Evolutionary conservation across 345 rosid genomes (phyloP), one percentile per base, ranked within the genome.

Genomic region (Noccaea bulbosa): DNA sequence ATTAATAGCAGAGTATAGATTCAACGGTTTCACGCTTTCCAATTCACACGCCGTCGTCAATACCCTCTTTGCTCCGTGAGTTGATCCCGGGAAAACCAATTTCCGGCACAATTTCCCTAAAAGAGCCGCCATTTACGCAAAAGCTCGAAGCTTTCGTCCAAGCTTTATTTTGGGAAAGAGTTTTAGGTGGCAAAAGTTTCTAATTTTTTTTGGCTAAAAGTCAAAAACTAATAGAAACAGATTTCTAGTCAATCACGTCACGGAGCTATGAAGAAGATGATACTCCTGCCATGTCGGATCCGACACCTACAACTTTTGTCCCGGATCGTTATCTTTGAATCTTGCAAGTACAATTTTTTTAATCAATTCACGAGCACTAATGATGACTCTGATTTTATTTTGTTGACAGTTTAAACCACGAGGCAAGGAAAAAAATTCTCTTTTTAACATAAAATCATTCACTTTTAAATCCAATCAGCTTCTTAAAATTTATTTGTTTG

Each of bases 1-100:
- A 33, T 83, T 85, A 60, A 83, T 76, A 30, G 81, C 87, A 39
- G 87, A 67, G 72, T 79, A 80, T 1, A 83, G 84, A 16, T 81
- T 83, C 48, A 81, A 34, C 4, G 80, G 65, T 45, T 80, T 82
- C 43, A 30, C 54, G 3, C 43, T 43, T 53, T 61, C 73, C 4
- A 69, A 38, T 27, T 17, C 75, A 61, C 50, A 47, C 7, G 30
- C 17, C 49, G 48, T 8, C 62, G 74, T 67, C 20, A 68, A 59
- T 6, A 41, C 2, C 11, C 17, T 52, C 48, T 69, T 34, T 5
- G 33, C 24, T 34, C 76, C 76, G 22, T 53, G 55, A 62, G 8
- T 8, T 27, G 69, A 51, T 4, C 49, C 22, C 66, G 47, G 57
- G 37, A 11, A 39, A 60, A 44, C 6, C 33, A 60, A 15, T 59